These are phyloP conservation scores for Ustilago crameri DNA, from an alignment of 1,284 basidiomycete genomes.

Conservation along the genomic window DNA sequence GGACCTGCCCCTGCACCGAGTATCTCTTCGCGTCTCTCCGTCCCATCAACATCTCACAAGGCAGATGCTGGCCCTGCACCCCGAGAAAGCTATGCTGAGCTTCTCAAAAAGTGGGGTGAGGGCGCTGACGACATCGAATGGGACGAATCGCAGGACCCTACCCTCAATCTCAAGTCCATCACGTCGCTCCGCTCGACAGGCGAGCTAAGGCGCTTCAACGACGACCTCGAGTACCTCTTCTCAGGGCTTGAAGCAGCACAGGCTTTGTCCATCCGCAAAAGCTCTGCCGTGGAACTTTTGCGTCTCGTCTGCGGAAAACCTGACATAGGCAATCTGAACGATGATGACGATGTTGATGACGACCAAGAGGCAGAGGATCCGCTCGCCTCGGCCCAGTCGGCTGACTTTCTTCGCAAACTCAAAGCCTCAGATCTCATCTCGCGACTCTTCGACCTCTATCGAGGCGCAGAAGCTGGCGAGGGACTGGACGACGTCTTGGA, in stretches of 20 bases:
- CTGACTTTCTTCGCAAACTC: slow-evolving; percentile 49
- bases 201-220: slow-evolving; percentile 50
- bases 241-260: slow-evolving; percentile 33
- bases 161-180: slow-evolving; percentile 52
- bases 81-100: slow-evolving; percentile 51
- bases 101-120: slow-evolving; percentile 50
- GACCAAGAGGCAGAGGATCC: slow-evolving; percentile 24
- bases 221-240: slow-evolving; percentile 52
- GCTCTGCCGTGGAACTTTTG: slow-evolving; percentile 42
- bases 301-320: slow-evolving; percentile 45
- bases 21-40: background rate
- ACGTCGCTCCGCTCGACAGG: slow-evolving; percentile 42
- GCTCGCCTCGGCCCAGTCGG: slow-evolving; percentile 27
- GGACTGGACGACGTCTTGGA: slow-evolving; percentile 46
- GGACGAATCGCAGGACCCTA: slow-evolving; percentile 52
- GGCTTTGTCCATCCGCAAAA: slow-evolving; percentile 24
- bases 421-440: slow-evolving; percentile 46
- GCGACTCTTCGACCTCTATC: slow-evolving; percentile 35
- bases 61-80: slow-evolving; percentile 7
- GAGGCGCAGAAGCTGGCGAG: slow-evolving; percentile 34
- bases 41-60: background rate
- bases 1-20: background rate
- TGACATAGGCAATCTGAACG: slow-evolving; percentile 17
- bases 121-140: slow-evolving; percentile 50
- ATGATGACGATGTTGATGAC: slow-evolving; percentile 10